Base-by-base conservation (phyloP, 805 yeast species). In the Yarrowia osloensis region DNA sequence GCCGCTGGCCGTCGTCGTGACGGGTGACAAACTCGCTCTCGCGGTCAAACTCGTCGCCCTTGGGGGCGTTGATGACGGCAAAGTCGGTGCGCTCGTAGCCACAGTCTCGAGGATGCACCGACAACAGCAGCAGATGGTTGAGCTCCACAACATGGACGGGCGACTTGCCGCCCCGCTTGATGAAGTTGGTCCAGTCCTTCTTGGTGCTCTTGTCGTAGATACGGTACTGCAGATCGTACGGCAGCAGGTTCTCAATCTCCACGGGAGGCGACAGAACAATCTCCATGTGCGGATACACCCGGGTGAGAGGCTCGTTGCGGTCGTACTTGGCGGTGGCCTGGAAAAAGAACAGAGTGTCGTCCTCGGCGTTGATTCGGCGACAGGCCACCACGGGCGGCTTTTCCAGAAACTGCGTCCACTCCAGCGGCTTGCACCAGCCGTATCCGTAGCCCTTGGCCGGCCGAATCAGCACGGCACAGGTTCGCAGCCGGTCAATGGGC, bases 231-330 rank as follows among this genome's bases (percentile, higher is more conserved):
- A 94, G 77, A 71, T 90, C 97, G 74, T 84, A 89, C 0, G 99
- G 98, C 61, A 96, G 76, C 63, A 91, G 79, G 73, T 95, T 95
- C 71, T 90, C 92, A 68, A 95, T 81, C 71, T 90, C 90, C 54
- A 95, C 77, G 0, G 99, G 98, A 0, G 98, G 91, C 0, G 95
- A 86, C 7, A 95, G 78, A 4, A 86, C 82, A 26, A 95, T 78
- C 9, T 81, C 83, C 90, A 94, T 83, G 72, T 90, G 95, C 0
- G 99, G 99, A 73, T 91, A 96, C 0, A 90, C 82, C 68, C 82
- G 81, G 0, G 90, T 83, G 28, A 92, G 78, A 0, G 91, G 92
- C 70, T 90, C 96, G n/a, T 83, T 81, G 19, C 78, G 75, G 70
- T 89, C 86, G 75, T 77, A 88, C 52, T 79, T 76, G 0, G 94